Conservation (phyloP, 2,329 filamentous ascomycete genomes). For the Arthrinium puccinioides region DNA sequence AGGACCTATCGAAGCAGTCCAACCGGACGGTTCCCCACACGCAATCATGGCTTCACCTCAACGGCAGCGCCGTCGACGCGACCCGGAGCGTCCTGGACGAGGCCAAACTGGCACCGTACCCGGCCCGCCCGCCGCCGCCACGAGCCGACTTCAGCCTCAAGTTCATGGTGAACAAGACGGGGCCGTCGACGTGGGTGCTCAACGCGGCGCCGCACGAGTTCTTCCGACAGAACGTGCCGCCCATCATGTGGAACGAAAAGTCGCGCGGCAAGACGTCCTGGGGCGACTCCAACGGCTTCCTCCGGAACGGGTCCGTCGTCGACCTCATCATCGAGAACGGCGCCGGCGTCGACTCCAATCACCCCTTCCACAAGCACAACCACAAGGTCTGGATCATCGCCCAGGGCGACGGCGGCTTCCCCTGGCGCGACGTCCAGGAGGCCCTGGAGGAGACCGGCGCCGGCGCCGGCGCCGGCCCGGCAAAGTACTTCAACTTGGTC, state of each 20-base stretch:
- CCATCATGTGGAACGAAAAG: conserved; percentile 9
- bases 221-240: conserved; percentile 11
- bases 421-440: conserved; percentile 22
- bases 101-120: conserved; percentile 8
- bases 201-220: conserved; percentile 11
- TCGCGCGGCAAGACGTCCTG: conserved; percentile 10
- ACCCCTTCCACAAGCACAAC: conserved; percentile 21
- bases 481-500: conserved; percentile 33
- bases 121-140: conserved; percentile 6
- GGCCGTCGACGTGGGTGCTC: conserved; percentile 7
- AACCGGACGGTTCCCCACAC: conserved; percentile 4
- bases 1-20: not conserved
- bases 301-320: conserved; percentile 16
- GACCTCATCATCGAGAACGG: conserved; percentile 18
- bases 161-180: conserved; percentile 11
- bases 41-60: conserved; percentile 10
- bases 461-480: conserved; percentile 23
- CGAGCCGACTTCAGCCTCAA: conserved; percentile 8
- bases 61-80: conserved; percentile 6
- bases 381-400: conserved; percentile 18
- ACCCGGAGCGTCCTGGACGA: conserved; percentile 7
- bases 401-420: conserved; percentile 15
- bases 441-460: conserved; percentile 34
- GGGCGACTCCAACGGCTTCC: conserved; percentile 1
- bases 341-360: conserved; percentile 11